A percentile compares a stretch with the other conserved stretches of the same genome.
phyloP scores from a whole-genome alignment of 345 rosid species.

The Trapa incisa region DNA sequence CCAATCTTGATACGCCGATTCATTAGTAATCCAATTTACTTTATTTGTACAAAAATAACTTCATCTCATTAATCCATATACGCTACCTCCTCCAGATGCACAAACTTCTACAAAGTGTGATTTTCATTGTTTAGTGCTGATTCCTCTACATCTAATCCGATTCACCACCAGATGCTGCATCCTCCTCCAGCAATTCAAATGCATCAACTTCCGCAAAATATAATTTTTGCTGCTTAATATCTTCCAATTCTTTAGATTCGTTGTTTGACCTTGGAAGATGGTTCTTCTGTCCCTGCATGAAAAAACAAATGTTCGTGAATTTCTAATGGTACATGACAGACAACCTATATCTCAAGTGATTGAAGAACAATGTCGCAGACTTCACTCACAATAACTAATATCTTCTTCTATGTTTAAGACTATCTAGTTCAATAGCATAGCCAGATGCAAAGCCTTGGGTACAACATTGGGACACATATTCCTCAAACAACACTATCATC shows the following conservation, averaged over 20 bases:
- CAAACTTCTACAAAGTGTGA: background rate
- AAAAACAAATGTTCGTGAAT: background rate
- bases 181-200: slow-evolving; percentile 60
- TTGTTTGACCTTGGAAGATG: slow-evolving; percentile 7
- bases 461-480: background rate
- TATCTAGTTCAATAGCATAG: background rate
- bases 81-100: background rate
- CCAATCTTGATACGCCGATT: no score
- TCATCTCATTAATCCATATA: background rate
- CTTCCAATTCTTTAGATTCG: slow-evolving; percentile 21
- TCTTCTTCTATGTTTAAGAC: background rate
- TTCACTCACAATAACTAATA: background rate
- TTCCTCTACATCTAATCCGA: slow-evolving; percentile 24
- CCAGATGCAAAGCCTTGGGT: background rate
- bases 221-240: slow-evolving; percentile 50
- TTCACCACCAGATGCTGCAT: slow-evolving; percentile 33
- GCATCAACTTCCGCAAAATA: slow-evolving; percentile 70
- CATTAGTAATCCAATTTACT: no score
- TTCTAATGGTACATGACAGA: background rate
- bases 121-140: no score
- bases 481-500: background rate
- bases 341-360: background rate
- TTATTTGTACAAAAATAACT: no score
- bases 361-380: background rate
- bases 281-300: slow-evolving; percentile 29